A percentile compares a stretch with the other conserved stretches of the same genome.
Conservation (phyloP, 257 asterid species). For the Nicotiana sylvestris region DNA sequence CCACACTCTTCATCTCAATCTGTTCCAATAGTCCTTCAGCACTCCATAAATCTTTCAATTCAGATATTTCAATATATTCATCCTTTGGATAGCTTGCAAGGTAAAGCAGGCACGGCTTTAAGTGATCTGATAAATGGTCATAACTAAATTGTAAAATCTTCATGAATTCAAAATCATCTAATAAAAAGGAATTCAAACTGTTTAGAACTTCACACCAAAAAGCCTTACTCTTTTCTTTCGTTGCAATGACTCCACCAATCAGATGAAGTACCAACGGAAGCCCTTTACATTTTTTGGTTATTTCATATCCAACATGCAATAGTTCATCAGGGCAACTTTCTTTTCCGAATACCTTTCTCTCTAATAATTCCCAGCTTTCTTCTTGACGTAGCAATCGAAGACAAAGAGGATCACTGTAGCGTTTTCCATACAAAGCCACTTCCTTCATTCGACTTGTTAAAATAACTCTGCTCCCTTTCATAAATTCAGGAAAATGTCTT, state of each 20-base stretch:
- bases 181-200: background rate
- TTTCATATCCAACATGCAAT: slow-evolving; percentile 10
- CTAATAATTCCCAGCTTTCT: slow-evolving; percentile 20
- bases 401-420: background rate
- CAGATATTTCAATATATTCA: slow-evolving; percentile 11
- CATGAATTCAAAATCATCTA: background rate
- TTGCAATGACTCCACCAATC: slow-evolving; percentile 23
- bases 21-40: slow-evolving; percentile 32
- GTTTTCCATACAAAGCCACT: slow-evolving; percentile 10
- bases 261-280: slow-evolving; percentile 21
- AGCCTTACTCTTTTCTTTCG: background rate
- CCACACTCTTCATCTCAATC: background rate
- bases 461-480: slow-evolving; percentile 15
- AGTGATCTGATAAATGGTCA: slow-evolving; percentile 21
- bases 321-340: slow-evolving; percentile 17
- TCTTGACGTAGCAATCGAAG: background rate
- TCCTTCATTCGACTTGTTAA: background rate
- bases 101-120: slow-evolving; percentile 34
- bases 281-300: slow-evolving; percentile 21
- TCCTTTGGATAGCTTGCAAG: slow-evolving; percentile 18
- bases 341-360: slow-evolving; percentile 9
- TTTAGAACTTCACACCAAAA: slow-evolving; percentile 13
- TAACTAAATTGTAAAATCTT: slow-evolving; percentile 24
- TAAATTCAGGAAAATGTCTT: background rate
- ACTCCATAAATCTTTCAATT: slow-evolving; percentile 22